Evolutionary conservation across 257 asterid species (phyloP).

Genomic region (Voacanga thouarsii): DNA sequence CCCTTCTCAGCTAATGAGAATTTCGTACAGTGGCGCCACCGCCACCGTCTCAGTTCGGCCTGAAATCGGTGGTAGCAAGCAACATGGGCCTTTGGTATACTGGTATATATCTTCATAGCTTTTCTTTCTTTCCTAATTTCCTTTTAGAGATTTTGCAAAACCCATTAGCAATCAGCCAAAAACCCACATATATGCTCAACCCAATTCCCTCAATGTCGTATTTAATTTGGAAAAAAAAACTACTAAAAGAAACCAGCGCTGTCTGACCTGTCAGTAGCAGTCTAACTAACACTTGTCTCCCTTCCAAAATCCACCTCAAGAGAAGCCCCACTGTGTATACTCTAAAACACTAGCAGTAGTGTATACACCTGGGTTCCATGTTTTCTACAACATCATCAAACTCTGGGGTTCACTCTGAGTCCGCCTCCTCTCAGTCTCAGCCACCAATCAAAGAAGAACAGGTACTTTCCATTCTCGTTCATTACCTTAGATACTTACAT

Average conservation of each 20-base stretch:
- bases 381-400: slow-evolving; percentile 21
- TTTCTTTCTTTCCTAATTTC: not conserved
- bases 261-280: not conserved
- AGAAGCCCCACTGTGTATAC: too few relatives aligned
- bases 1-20: not conserved
- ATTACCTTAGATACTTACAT: not conserved
- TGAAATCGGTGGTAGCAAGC: not conserved
- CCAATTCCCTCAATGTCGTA: not conserved
- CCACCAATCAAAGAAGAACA: slow-evolving; percentile 22
- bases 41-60: slow-evolving; percentile 4
- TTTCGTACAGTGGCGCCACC: not conserved
- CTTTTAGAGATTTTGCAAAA: not conserved
- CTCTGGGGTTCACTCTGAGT: slow-evolving; percentile 22
- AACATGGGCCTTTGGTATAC: not conserved
- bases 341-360: not conserved
- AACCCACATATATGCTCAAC: not conserved
- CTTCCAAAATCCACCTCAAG: not conserved
- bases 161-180: not conserved
- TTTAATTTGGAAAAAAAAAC: not conserved
- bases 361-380: not conserved
- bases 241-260: not conserved
- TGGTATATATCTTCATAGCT: too few relatives aligned
- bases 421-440: slow-evolving; percentile 15
- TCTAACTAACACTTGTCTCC: not conserved
- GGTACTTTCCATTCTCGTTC: slow-evolving; percentile 1